A percentile compares a stretch with the other conserved stretches of the same genome.
phyloP scores from a whole-genome alignment of 345 rosid species.

The Excoecaria cochinchinensis region DNA sequence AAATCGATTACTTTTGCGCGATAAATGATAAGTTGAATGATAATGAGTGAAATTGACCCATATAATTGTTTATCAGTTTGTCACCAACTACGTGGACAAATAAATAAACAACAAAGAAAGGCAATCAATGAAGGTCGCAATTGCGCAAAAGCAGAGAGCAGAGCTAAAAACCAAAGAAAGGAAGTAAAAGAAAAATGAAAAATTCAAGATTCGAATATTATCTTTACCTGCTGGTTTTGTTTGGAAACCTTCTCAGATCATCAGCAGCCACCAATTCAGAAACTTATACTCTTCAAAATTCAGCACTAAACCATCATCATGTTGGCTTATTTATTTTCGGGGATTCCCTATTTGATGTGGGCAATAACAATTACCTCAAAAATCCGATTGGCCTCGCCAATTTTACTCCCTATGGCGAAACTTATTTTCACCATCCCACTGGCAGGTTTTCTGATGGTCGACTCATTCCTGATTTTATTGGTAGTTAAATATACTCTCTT shows the following conservation, averaged over 20 bases:
- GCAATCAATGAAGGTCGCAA: no score
- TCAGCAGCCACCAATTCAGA: neutral
- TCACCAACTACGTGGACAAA: no score
- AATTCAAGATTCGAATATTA: neutral
- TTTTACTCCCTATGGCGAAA: constrained; percentile 32
- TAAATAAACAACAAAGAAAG: no score
- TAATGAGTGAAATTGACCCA: no score
- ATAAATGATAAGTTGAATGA: no score
- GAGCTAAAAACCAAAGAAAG: neutral
- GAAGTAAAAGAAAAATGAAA: neutral
- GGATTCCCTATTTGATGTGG: constrained; percentile 39
- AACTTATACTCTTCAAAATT: neutral
- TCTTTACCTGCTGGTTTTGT: neutral
- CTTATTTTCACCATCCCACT: constrained; percentile 26
- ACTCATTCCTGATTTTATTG: constrained; percentile 31
- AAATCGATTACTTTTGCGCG: no score
- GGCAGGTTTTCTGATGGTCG: constrained; percentile 37
- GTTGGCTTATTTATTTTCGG: constrained; percentile 35
- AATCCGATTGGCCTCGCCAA: constrained; percentile 24
- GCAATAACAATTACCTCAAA: constrained; percentile 36
- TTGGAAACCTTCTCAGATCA: neutral
- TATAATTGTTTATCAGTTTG: no score
- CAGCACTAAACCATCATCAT: neutral
- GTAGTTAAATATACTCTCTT: neutral
- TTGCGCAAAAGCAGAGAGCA: no score